phyloP scores from a whole-genome alignment of 1,284 basidiomycete species.

The Tilletia caries region DNA sequence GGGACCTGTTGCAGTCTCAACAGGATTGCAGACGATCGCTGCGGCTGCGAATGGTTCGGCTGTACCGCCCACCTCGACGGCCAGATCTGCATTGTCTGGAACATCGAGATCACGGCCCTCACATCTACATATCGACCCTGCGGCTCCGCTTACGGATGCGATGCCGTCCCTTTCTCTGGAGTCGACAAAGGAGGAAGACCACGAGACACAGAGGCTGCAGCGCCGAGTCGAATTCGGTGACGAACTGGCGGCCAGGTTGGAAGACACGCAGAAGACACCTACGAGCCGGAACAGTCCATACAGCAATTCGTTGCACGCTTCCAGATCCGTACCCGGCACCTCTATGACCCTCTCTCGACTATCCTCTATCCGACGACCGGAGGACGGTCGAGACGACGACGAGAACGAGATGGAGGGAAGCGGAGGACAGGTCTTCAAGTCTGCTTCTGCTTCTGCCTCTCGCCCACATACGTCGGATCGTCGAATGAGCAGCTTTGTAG shows the following conservation, averaged over 20 bases:
- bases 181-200: not conserved
- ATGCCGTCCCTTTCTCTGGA: slow-evolving; percentile 2
- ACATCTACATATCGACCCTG: not conserved
- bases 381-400: no score
- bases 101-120: not conserved
- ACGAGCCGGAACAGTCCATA: not conserved
- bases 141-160: not conserved
- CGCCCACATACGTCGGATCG: no score
- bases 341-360: not conserved
- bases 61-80: not conserved
- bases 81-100: not conserved
- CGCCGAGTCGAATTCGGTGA: not conserved
- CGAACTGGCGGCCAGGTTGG: no score
- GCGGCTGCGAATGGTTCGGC: not conserved
- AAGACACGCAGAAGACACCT: not conserved
- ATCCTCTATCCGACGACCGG: not conserved
- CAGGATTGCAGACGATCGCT: not conserved
- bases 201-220: not conserved
- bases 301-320: not conserved
- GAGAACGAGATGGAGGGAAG: not conserved
- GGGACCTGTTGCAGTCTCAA: no score
- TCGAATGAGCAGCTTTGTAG: slow-evolving; percentile 6
- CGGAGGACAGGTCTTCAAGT: not conserved
- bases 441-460: not conserved
- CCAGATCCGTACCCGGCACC: not conserved